phyloP scores from a whole-genome alignment of 768 basidiomycete species.

The Russula vinacea region DNA sequence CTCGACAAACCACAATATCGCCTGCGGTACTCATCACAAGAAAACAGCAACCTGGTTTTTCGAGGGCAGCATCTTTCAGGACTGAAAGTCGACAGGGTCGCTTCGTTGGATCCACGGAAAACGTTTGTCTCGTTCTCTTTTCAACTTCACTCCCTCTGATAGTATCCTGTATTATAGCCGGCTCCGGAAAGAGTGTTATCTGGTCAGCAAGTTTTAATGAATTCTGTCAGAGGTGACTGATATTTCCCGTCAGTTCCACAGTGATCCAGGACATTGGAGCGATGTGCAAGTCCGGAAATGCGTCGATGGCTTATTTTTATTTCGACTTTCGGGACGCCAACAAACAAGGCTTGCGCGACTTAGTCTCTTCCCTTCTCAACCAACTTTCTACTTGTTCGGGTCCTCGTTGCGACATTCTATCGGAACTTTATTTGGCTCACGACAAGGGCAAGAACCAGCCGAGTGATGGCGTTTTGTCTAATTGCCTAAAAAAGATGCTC shows the following conservation, averaged over 20 bases:
- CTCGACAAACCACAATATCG: background rate
- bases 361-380: slow-evolving; percentile 4
- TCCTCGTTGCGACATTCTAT: background rate
- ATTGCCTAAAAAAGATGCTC: slow-evolving; percentile 14
- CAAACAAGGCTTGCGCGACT: background rate
- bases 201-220: background rate
- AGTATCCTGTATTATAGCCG: background rate
- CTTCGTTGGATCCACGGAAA: slow-evolving; percentile 11
- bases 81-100: background rate
- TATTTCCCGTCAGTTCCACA: background rate
- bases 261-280: slow-evolving; percentile 4
- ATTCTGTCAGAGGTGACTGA: background rate
- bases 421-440: background rate
- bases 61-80: background rate
- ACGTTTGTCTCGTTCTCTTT: background rate
- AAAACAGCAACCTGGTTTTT: slow-evolving; percentile 1
- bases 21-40: background rate
- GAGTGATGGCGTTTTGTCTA: background rate
- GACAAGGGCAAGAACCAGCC: background rate
- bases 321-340: background rate
- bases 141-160: background rate
- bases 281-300: background rate
- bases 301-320: slow-evolving; percentile 6
- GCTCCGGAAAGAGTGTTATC: slow-evolving; percentile 10
- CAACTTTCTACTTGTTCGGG: background rate